Evolutionary conservation across 1,284 basidiomycete genomes (phyloP).

Genomic region (Tilletia indica): DNA sequence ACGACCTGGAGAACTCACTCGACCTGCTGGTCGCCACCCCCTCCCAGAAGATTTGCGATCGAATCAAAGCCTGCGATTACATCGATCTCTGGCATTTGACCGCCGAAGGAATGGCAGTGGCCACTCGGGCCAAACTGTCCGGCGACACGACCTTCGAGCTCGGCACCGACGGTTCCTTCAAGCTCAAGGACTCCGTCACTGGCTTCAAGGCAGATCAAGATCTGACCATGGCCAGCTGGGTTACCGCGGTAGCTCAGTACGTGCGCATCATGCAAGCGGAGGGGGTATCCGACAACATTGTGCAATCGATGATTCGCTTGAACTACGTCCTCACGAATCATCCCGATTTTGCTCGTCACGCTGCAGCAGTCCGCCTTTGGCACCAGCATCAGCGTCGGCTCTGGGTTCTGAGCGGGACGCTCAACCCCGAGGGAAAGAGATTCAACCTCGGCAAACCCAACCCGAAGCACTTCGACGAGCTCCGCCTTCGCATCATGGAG

Average conservation of each 20-base stretch:
- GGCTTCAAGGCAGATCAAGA: background rate
- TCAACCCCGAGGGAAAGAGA: background rate
- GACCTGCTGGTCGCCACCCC: background rate
- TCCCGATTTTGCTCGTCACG: background rate
- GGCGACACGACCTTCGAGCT: no score
- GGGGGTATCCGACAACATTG: background rate
- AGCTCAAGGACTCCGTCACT: background rate
- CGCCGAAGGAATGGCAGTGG: background rate
- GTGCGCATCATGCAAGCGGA: background rate
- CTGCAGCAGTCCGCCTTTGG: background rate
- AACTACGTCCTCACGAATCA: background rate
- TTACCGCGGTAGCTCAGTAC: background rate
- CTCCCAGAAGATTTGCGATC: background rate
- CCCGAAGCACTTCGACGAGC: background rate
- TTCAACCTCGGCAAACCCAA: background rate
- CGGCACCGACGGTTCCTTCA: background rate
- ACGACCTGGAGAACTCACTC: background rate
- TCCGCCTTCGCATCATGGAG: background rate
- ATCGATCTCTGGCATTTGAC: background rate
- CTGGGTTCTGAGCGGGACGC: background rate
- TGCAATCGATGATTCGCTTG: background rate
- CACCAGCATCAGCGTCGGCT: background rate
- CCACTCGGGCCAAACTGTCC: background rate
- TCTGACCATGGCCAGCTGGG: background rate
- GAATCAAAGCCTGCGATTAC: background rate